Percentiles rank a stretch among this genome's conserved stretches.
Conservation (phyloP, 2,329 filamentous ascomycete species). For the Huntiella bhutanensis region DNA sequence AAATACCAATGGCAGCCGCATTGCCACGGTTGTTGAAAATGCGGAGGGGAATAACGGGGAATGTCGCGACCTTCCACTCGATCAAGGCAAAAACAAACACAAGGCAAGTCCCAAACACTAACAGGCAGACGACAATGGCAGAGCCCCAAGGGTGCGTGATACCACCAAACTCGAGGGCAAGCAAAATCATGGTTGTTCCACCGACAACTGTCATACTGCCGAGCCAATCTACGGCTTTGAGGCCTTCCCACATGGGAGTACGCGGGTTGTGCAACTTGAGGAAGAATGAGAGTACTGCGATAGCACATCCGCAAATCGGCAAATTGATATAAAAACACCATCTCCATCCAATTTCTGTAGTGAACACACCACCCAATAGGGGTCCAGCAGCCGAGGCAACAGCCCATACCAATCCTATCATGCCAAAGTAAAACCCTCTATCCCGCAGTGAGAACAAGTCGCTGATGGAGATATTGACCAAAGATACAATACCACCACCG, state of each 20-base stretch:
- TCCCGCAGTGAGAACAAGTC: slow-evolving; percentile 35
- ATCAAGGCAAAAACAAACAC: slow-evolving; percentile 49
- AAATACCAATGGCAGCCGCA: slow-evolving; percentile 42
- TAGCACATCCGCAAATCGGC: slow-evolving; percentile 26
- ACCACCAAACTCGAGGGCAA: slow-evolving; percentile 73
- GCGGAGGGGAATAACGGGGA: slow-evolving; percentile 57
- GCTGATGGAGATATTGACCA: slow-evolving; percentile 39
- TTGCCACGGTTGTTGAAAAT: slow-evolving; percentile 52
- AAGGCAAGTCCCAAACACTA: slow-evolving; percentile 50
- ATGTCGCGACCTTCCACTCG: slow-evolving; percentile 55
- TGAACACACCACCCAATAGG: slow-evolving; percentile 50
- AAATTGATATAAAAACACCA: slow-evolving; percentile 54
- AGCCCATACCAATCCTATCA: slow-evolving; percentile 41
- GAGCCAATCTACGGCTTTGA: slow-evolving; percentile 43
- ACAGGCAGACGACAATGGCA: slow-evolving; percentile 54
- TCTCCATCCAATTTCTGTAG: slow-evolving; percentile 43
- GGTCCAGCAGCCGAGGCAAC: slow-evolving; percentile 46
- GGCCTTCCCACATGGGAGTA: slow-evolving; percentile 41
- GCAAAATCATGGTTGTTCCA: slow-evolving; percentile 67
- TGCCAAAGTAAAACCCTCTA: slow-evolving; percentile 32
- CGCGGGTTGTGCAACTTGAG: slow-evolving; percentile 50
- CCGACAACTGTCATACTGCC: slow-evolving; percentile 45
- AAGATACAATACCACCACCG: slow-evolving; percentile 37
- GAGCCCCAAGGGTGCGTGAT: slow-evolving; percentile 58
- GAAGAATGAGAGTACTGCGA: slow-evolving; percentile 36